phyloP scores from a whole-genome alignment of 2,329 filamentous ascomycete genomes.

The Talaromyces sp. region DNA sequence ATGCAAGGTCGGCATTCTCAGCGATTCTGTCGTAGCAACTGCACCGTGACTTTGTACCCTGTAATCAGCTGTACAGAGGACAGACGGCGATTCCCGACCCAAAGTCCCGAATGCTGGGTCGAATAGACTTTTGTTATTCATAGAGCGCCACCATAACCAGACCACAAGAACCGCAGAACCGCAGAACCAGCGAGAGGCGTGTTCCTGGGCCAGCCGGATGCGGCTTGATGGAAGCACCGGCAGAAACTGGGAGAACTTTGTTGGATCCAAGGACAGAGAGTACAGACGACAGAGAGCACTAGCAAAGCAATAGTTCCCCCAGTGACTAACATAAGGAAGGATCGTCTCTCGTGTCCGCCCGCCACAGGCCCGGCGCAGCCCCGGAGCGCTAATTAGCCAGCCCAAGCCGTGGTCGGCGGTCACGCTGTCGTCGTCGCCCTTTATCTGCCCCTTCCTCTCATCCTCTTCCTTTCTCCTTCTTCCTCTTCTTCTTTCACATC shows the following conservation, averaged over 20 bases:
- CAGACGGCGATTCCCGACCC: too few species aligned
- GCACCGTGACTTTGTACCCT: too few species aligned
- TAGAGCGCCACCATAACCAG: neutral
- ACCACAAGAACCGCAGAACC: neutral
- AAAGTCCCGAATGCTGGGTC: neutral
- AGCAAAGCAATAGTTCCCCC: too few species aligned
- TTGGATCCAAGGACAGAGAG: too few species aligned
- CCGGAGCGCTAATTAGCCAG: neutral
- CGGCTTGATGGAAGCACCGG: too few species aligned
- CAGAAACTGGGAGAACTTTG: neutral
- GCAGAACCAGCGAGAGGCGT: too few species aligned
- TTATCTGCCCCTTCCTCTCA: slow-evolving; percentile 5
- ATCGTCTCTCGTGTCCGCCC: slow-evolving; percentile 12
- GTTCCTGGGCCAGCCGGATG: neutral
- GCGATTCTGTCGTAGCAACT: neutral
- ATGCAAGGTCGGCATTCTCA: neutral
- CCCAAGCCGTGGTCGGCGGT: neutral
- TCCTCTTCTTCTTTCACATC: neutral
- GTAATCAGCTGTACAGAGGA: too few species aligned
- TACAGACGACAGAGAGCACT: too few species aligned
- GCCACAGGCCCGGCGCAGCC: slow-evolving; percentile 2
- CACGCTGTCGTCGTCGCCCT: slow-evolving; percentile 7
- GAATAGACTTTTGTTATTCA: neutral
- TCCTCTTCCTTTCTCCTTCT: neutral
- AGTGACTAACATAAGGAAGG: slow-evolving; percentile 1